A percentile compares a stretch with the other conserved stretches of the same genome.
These are phyloP conservation scores for Craspedostauros australis DNA, from an alignment of 108 stramenopile genomes.

Conservation along the genomic window DNA sequence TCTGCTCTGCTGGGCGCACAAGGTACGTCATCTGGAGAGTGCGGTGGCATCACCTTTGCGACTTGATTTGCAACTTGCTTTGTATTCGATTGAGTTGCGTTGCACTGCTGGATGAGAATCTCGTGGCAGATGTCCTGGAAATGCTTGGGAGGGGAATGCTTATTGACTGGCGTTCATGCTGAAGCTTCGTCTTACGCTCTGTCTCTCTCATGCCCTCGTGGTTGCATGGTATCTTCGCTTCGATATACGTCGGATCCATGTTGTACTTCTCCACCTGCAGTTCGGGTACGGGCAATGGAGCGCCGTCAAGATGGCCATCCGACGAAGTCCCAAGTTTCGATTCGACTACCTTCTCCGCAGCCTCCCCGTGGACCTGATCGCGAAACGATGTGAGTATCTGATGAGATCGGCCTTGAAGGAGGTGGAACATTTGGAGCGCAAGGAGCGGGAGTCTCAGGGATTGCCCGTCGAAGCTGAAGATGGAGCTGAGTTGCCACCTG, in stretches of 20 bases:
- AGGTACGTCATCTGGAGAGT: slow-evolving; percentile 35
- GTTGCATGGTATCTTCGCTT: not conserved
- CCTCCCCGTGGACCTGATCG: slow-evolving; percentile 43
- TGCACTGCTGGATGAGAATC: no score
- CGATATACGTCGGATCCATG: no score
- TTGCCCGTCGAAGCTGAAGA: slow-evolving; percentile 32
- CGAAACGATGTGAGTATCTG: slow-evolving; percentile 75
- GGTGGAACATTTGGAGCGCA: slow-evolving; percentile 70
- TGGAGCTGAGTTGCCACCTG: slow-evolving; percentile 32
- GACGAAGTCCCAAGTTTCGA: slow-evolving; percentile 70
- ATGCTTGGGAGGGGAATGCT: no score
- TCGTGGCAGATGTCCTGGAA: no score
- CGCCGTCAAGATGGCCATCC: slow-evolving; percentile 83
- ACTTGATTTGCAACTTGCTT: no score
- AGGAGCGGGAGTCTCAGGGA: slow-evolving; percentile 50
- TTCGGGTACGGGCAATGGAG: slow-evolving; percentile 86
- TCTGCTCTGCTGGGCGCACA: slow-evolving; percentile 70
- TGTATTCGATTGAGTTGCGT: no score
- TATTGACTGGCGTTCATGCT: no score
- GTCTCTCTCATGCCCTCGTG: not conserved
- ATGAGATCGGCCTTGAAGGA: slow-evolving; percentile 84
- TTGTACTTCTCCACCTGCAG: slow-evolving; percentile 12
- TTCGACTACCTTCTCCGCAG: slow-evolving; percentile 81
- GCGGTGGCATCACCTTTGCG: not conserved
- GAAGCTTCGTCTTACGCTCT: not conserved